A percentile compares a stretch with the other conserved stretches of the same genome.
Conservation (phyloP, 1,284 basidiomycete genomes). For the Rhodofomes roseus region DNA sequence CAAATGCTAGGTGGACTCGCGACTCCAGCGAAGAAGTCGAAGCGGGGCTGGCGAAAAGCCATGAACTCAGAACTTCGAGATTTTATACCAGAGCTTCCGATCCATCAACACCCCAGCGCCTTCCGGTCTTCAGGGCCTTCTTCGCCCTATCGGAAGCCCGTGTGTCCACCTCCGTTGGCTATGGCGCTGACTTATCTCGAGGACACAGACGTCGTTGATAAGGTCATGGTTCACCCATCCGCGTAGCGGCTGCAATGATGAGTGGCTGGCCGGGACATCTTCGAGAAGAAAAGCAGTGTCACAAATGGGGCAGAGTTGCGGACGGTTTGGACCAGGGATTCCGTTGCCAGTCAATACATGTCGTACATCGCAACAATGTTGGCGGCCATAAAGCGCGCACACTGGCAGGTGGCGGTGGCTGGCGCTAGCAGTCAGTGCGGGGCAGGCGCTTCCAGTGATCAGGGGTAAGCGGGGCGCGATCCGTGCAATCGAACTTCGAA, state of each 20-base stretch:
- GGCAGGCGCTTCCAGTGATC: not conserved
- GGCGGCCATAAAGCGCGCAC: no score
- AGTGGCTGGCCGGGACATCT: not conserved
- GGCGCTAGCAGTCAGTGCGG: not conserved
- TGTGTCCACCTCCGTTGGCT: not conserved
- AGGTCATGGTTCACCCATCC: not conserved
- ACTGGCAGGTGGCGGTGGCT: no score
- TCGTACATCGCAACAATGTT: no score
- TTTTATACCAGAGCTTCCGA: constrained; percentile 7
- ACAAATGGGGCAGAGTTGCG: not conserved
- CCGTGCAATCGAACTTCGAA: no score
- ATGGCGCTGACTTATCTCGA: not conserved
- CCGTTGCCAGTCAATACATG: no score
- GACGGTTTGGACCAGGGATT: no score
- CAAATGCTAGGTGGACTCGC: not conserved
- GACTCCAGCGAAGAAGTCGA: constrained; percentile 16
- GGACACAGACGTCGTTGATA: not conserved
- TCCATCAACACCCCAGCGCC: not conserved
- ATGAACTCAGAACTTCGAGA: not conserved
- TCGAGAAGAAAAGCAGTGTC: not conserved
- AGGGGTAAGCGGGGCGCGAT: not conserved
- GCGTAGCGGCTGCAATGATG: not conserved
- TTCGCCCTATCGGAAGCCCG: not conserved
- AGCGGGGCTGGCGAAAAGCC: not conserved
- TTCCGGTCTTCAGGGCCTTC: not conserved